Evolutionary conservation across 441 rosid species (phyloP).

Genomic region (Populus trichocarpa): DNA sequence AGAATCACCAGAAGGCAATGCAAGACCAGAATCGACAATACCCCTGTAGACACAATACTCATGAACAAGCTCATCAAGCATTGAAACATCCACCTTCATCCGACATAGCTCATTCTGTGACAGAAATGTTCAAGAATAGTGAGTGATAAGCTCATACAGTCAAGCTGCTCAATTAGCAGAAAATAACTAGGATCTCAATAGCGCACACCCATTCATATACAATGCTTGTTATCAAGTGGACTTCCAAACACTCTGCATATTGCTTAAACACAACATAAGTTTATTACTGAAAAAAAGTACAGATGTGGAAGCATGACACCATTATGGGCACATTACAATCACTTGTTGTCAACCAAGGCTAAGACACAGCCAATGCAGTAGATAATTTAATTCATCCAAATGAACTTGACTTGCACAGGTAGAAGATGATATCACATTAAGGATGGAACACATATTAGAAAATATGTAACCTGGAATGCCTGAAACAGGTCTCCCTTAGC

Average conservation of each 20-base stretch:
- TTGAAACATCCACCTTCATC: constrained; percentile 65
- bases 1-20: constrained; percentile 40
- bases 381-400: background rate
- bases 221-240: background rate
- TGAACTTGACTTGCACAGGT: background rate
- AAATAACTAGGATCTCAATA: background rate
- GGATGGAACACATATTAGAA: background rate
- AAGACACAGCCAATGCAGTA: background rate
- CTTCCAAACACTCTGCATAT: background rate
- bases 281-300: too few relatives aligned
- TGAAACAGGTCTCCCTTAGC: constrained; percentile 86
- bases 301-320: background rate
- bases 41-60: constrained; percentile 97
- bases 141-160: constrained; percentile 2
- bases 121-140: constrained; percentile 14
- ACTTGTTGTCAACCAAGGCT: too few relatives aligned
- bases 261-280: background rate
- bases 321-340: too few relatives aligned
- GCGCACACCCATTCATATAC: background rate
- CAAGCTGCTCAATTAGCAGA: background rate
- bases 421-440: background rate
- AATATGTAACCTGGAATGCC: constrained; percentile 72
- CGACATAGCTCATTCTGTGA: constrained; percentile 93
- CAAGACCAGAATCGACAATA: constrained; percentile 58
- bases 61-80: constrained; percentile 76